Conservation (phyloP, 768 basidiomycete genomes). For the Rhodosporidiobolus odoratus region DNA sequence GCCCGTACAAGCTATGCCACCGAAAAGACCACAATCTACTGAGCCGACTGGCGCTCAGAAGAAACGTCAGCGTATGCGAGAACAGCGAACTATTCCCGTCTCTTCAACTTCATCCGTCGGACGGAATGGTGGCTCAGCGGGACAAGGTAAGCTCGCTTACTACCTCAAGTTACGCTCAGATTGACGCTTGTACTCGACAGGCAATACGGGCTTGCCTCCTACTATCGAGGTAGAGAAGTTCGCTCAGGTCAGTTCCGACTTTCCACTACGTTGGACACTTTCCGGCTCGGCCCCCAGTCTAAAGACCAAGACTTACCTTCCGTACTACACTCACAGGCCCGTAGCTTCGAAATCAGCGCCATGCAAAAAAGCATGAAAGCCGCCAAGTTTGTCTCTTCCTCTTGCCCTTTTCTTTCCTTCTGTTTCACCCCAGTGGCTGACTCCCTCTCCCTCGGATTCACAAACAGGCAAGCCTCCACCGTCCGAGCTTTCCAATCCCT, state of each 20-base stretch:
- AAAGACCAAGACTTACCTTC: background rate
- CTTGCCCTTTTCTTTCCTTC: background rate
- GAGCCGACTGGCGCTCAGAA: conserved; percentile 18
- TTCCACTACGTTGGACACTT: background rate
- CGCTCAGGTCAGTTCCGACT: conserved; percentile 57
- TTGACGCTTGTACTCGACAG: conserved; percentile 3
- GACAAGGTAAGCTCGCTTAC: background rate
- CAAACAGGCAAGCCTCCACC: conserved; percentile 34
- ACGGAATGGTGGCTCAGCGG: conserved; percentile 13
- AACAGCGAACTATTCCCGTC: conserved; percentile 27
- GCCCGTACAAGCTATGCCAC: conserved; percentile 6
- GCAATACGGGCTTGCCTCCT: conserved; percentile 24
- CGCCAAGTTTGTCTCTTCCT: conserved; percentile 55
- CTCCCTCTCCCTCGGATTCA: background rate
- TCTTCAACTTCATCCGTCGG: background rate
- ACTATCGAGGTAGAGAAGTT: conserved; percentile 78
- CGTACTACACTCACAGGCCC: conserved; percentile 57
- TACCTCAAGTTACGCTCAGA: no score
- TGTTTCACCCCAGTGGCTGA: no score
- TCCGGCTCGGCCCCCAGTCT: background rate
- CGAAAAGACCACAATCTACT: background rate
- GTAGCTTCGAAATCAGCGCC: conserved; percentile 80
- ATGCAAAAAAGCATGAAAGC: conserved; percentile 82
- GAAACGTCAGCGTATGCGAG: conserved; percentile 31
- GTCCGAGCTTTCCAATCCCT: conserved; percentile 72